Base-by-base conservation (phyloP, 1,284 basidiomycete species). In the Trametes hirsuta region DNA sequence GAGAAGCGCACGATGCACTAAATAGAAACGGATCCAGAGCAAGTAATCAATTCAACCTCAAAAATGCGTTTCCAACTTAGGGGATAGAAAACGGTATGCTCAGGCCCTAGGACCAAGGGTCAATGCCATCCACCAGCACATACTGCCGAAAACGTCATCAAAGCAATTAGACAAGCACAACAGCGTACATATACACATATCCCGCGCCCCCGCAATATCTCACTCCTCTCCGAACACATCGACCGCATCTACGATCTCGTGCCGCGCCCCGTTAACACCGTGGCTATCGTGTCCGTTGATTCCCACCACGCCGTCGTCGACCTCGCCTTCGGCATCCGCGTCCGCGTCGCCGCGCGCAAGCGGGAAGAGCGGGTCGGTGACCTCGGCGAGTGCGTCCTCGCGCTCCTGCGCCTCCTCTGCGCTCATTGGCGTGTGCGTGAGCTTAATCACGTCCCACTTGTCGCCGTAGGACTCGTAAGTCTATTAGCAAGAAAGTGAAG, bases 391-490 rank as follows among this genome's bases (percentile, higher is more conserved):
- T 3, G 78, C 75, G 54, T 84, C 83, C 46, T 79, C 77, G 39
- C 84, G 79, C 66, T 85, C 83, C 3, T 81, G 79, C 54, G 76
- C 70, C 59, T 85, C 81, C 44, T 85, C 84, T 45, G 74, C 73
- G 47, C 73, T 83, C 79, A 83, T 88, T 65, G 71, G 74, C 30
- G 72, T 73, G 59, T 84, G 81, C 44, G 83, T 82, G 44, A 92
- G 78, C 50, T 86, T 83, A 57, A 93, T 87, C 41, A 90, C 77
- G 67, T 90, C 84, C 90, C 91, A 93, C 70, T 91, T 91, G 71
- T 91, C 88, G 51, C 81, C 79, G 66, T 90, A 90, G 56, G 84
- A 76, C 60, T 90, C 85, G 72, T 82, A 82, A 60, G 75, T 75
- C 87, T 90, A 74, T 22, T 59, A 55, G n/a, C n/a, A 44, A 45